Conservation (phyloP, 306 rosid genomes). For the Vigna trinervia region DNA sequence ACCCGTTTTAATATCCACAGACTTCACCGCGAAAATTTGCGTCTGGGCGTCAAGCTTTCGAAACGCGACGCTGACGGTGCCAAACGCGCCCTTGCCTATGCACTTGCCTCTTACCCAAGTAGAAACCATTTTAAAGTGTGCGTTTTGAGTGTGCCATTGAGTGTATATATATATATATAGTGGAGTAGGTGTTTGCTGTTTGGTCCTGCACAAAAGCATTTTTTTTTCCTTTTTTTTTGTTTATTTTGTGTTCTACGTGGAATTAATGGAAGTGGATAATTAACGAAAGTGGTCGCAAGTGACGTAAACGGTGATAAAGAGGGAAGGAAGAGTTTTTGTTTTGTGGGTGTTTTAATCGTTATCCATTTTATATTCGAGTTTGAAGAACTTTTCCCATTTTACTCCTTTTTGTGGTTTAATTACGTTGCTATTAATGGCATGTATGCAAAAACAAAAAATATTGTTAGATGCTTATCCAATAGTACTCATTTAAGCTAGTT, state of each 20-base stretch:
- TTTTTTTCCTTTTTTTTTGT: background rate
- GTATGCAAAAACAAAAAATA: background rate
- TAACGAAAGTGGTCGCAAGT: constrained; percentile 40
- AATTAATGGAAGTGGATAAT: constrained; percentile 46
- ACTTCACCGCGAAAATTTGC: constrained; percentile 66
- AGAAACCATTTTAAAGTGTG: constrained; percentile 44
- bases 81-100: constrained; percentile 72
- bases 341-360: constrained; percentile 45
- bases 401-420: background rate
- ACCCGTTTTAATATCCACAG: constrained; percentile 53
- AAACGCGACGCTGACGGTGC: constrained; percentile 56
- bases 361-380: constrained; percentile 40
- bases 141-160: constrained; percentile 29
- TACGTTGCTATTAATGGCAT: background rate
- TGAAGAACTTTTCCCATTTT: background rate
- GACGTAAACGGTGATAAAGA: constrained; percentile 20
- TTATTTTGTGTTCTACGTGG: constrained; percentile 40
- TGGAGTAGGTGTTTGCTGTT: background rate
- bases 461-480: background rate
- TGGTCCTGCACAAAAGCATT: background rate
- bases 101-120: constrained; percentile 69
- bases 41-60: constrained; percentile 45
- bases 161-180: constrained; percentile 42
- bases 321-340: background rate
- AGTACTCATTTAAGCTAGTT: background rate